Conservation (phyloP, 1,139 yeast genomes). For the Yamadazyma friedrichii region DNA sequence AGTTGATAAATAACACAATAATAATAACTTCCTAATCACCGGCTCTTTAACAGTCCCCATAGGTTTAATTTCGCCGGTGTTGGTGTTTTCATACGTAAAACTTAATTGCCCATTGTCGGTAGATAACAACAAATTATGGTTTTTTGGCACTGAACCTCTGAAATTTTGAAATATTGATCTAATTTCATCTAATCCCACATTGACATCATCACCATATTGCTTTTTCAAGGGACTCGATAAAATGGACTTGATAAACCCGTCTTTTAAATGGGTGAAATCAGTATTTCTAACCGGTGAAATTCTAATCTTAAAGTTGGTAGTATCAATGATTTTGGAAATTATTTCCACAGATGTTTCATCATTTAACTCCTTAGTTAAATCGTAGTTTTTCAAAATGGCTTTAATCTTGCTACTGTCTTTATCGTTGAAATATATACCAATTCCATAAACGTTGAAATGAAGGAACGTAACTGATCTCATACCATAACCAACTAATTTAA, state of each 20-base stretch:
- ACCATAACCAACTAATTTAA: conserved; percentile 71
- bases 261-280: conserved; percentile 83
- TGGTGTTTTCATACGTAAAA: conserved; percentile 40
- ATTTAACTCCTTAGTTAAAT: conserved; percentile 23
- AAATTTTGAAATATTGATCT: conserved; percentile 46
- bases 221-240: conserved; percentile 54
- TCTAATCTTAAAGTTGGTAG: conserved; percentile 65
- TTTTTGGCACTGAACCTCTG: conserved; percentile 65
- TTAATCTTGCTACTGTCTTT: conserved; percentile 52
- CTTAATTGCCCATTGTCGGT: conserved; percentile 43
- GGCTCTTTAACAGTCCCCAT: conserved; percentile 52
- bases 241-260: conserved; percentile 81
- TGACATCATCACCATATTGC: conserved; percentile 33
- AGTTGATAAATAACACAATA: conserved; percentile 62
- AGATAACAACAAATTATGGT: conserved; percentile 54
- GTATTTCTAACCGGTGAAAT: conserved; percentile 87
- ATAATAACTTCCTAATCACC: conserved; percentile 50
- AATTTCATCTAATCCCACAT: conserved; percentile 55
- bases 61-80: conserved; percentile 26
- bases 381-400: conserved; percentile 31
- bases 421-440: conserved; percentile 73
- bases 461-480: conserved; percentile 80
- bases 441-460: conserved; percentile 80
- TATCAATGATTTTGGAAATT: conserved; percentile 53
- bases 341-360: conserved; percentile 44